Conservation (phyloP, 768 basidiomycete genomes). For the Pleurotus eryngii region DNA sequence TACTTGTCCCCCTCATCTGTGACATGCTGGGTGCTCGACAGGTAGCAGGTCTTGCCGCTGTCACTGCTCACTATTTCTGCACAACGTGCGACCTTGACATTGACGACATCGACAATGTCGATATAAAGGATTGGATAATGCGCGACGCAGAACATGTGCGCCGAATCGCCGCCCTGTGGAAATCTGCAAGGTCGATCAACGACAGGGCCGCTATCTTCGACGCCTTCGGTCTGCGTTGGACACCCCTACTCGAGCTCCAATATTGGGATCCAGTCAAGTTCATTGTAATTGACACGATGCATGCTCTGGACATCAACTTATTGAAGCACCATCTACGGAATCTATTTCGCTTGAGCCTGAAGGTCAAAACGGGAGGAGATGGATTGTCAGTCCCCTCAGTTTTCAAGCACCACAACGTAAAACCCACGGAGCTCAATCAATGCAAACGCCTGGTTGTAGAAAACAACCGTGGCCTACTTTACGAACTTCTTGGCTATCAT, state of each 20-base stretch:
- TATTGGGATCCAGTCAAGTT: slow-evolving; percentile 30
- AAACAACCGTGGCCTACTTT: slow-evolving; percentile 1
- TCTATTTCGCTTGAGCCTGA: slow-evolving; percentile 11
- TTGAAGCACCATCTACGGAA: slow-evolving; percentile 22
- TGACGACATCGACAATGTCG: slow-evolving; percentile 15
- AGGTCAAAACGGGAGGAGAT: not conserved
- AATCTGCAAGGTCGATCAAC: slow-evolving; percentile 10
- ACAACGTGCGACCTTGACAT: slow-evolving; percentile 13
- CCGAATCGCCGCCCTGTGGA: slow-evolving; percentile 15
- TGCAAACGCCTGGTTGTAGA: not conserved
- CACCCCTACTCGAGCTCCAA: slow-evolving; percentile 25
- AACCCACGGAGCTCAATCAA: not conserved
- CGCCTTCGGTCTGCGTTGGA: slow-evolving; percentile 23
- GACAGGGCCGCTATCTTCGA: slow-evolving; percentile 12
- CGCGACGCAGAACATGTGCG: slow-evolving; percentile 10
- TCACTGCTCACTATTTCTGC: slow-evolving; percentile 18
- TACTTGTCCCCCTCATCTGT: not conserved
- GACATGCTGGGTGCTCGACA: slow-evolving; percentile 4
- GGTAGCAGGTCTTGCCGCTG: not conserved
- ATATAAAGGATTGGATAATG: slow-evolving; percentile 13
- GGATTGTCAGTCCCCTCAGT: not conserved
- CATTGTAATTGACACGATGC: slow-evolving; percentile 34
- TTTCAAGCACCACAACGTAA: not conserved
- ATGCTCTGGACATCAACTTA: slow-evolving; percentile 28
- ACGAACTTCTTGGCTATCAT: slow-evolving; percentile 11